Evolutionary conservation across 1,139 yeast species (phyloP).

Genomic region (Debaryomycetaceae sp.): DNA sequence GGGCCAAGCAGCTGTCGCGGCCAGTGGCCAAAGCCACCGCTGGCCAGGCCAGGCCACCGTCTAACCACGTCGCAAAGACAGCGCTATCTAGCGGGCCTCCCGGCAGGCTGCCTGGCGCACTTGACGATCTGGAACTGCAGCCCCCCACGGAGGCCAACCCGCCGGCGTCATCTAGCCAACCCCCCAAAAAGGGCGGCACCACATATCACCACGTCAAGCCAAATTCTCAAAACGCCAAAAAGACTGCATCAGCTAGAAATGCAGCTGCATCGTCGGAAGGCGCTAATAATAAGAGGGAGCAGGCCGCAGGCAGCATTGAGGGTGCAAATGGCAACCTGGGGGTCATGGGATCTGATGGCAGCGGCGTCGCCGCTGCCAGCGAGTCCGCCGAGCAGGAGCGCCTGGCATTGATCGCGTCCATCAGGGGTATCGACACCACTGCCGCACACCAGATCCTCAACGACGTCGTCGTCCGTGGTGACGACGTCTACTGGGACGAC

Average conservation of each 20-base stretch:
- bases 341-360: conserved; percentile 6
- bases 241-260: conserved; percentile 1
- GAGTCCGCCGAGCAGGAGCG: conserved; percentile 65
- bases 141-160: conserved; percentile 1
- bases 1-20: conserved; percentile 2
- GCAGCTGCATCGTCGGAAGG: conserved; percentile 2
- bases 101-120: background rate
- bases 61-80: background rate
- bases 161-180: conserved; percentile 1
- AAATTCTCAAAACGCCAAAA: conserved; percentile 7
- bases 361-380: conserved; percentile 9
- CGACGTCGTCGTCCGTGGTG: conserved; percentile 92
- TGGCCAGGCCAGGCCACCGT: background rate
- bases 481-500: conserved; percentile 95
- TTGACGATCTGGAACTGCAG: background rate
- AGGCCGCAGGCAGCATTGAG: conserved; percentile 28
- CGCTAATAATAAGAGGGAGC: conserved; percentile 9
- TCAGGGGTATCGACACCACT: conserved; percentile 40
- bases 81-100: background rate
- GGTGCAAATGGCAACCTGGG: conserved; percentile 17
- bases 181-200: conserved; percentile 16
- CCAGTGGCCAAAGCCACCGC: conserved; percentile 1
- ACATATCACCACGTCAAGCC: conserved; percentile 27
- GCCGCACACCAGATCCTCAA: conserved; percentile 68
- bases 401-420: conserved; percentile 35